Conservation (phyloP, 352 stramenopile species). For the Phytophthora fragariaefolia region DNA sequence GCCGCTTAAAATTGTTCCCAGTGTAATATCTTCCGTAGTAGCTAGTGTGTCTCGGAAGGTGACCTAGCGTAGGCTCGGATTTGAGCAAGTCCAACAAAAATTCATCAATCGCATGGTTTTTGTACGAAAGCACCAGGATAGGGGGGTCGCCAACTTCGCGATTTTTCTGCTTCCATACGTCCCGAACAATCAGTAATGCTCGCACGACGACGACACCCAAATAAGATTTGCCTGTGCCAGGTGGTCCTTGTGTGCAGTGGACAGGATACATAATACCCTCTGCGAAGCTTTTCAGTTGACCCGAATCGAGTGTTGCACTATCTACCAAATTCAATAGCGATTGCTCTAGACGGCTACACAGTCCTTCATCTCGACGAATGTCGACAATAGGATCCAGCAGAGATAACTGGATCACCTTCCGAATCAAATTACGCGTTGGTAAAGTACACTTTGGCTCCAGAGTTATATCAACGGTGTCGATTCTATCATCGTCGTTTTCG, state of each 20-base stretch:
- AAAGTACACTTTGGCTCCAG: not conserved
- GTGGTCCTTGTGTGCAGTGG: constrained; percentile 88
- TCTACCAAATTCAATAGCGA: constrained; percentile 53
- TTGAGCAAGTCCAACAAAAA: constrained; percentile 83
- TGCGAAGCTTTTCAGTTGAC: constrained; percentile 80
- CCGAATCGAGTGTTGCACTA: constrained; percentile 65
- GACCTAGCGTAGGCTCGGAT: constrained; percentile 45
- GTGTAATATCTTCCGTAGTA: constrained; percentile 36
- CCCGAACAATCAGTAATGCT: constrained; percentile 76
- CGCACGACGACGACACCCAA: constrained; percentile 85
- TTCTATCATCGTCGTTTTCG: not conserved
- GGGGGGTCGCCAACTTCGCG: constrained; percentile 69
- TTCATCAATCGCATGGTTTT: constrained; percentile 90
- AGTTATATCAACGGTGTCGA: not conserved
- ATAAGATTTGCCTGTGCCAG: constrained; percentile 92
- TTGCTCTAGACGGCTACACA: constrained; percentile 42
- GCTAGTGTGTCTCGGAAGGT: constrained; percentile 12
- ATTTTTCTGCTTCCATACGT: constrained; percentile 75
- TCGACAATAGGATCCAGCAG: constrained; percentile 80
- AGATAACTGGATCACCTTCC: constrained; percentile 61
- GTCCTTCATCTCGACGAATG: constrained; percentile 66
- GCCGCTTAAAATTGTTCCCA: constrained; percentile 40
- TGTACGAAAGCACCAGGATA: constrained; percentile 89
- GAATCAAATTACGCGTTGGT: constrained; percentile 27
- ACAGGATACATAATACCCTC: constrained; percentile 80